Evolutionary conservation across 192 early-diverging fungal species (phyloP), one percentile per base, ranked within the genome.

Genomic region (Entophlyctis luteolus): DNA sequence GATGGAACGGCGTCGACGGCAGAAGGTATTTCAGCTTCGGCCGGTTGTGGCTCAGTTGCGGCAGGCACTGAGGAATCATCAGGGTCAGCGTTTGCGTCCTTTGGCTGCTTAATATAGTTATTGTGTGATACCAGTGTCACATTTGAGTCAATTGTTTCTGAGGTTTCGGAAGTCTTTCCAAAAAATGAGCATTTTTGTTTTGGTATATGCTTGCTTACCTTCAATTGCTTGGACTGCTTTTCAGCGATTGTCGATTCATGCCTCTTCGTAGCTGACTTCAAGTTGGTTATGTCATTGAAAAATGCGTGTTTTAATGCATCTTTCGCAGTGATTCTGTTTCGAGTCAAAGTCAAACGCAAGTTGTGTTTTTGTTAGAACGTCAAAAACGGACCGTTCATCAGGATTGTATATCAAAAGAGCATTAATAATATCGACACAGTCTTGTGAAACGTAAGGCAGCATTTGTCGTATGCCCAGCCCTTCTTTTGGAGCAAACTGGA

Each of bases 401-500:
- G 82, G 82, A 50, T 84, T 74, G 63, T 84, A 84, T 0, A 74
- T 72, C 16, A 84, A 62, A 34, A 84, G 28, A 14, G 56, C 54
- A 49, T 70, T 68, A 33, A 84, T 76, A 18, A 84, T 59, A 62
- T 80, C 78, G 23, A 84, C 62, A 58, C 79, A 82, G 12, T 81
- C 78, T 12, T 55, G 38, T 2, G 73, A 39, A 3, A 75, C 72
- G 54, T 79, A 72, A 23, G 79, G 82, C 35, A 81, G 53, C 39
- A 84, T 45, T 4, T 76, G 47, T 28, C 68, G 54, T 22, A 84
- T 72, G 18, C 82, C 82, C 1, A 80, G 78, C 3, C 82, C 82
- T 65, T 81, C 77, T 59, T 77, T 77, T 16, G 53, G 55, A 27
- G 79, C 69, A 53, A 84, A 84, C 66, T 80, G 82, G 65, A 82